Evolutionary conservation across 2,329 filamentous ascomycete species (phyloP).

Genomic region (Neonectria neomacrospora): DNA sequence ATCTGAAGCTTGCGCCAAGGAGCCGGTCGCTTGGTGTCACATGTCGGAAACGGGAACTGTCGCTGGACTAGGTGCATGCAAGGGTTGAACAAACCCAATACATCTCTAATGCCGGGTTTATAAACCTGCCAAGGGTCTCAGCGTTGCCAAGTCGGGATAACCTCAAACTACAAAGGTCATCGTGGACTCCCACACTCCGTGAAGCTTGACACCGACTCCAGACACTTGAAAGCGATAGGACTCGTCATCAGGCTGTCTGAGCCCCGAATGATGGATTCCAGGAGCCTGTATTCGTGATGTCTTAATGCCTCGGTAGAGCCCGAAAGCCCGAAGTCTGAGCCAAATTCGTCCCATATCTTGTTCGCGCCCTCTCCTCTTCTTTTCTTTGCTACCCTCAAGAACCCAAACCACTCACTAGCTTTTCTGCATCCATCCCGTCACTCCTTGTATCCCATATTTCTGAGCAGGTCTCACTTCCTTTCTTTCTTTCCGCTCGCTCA

Average conservation of each 20-base stretch:
- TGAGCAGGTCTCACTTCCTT: constrained; percentile 21
- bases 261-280: not conserved
- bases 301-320: constrained; percentile 2
- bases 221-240: constrained; percentile 9
- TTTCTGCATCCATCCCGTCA: not conserved
- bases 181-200: not conserved
- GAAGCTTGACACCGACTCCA: constrained; percentile 23
- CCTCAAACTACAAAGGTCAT: constrained; percentile 18
- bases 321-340: not conserved
- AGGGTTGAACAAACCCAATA: not conserved
- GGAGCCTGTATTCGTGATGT: constrained; percentile 5
- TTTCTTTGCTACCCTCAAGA: not conserved
- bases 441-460: constrained; percentile 8
- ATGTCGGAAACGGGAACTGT: constrained; percentile 21
- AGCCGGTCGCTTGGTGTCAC: constrained; percentile 1
- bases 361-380: not conserved
- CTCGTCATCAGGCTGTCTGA: constrained; percentile 15
- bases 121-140: constrained; percentile 8
- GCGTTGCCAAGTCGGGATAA: not conserved
- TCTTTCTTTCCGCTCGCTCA: not conserved
- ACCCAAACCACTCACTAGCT: too few relatives aligned
- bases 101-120: not conserved
- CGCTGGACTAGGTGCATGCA: not conserved
- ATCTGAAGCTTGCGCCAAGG: constrained; percentile 15
- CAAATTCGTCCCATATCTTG: not conserved